A percentile compares a stretch with the other conserved stretches of the same genome.
phyloP scores from a whole-genome alignment of 2,329 filamentous ascomycete species.

The Penicillium sp. region DNA sequence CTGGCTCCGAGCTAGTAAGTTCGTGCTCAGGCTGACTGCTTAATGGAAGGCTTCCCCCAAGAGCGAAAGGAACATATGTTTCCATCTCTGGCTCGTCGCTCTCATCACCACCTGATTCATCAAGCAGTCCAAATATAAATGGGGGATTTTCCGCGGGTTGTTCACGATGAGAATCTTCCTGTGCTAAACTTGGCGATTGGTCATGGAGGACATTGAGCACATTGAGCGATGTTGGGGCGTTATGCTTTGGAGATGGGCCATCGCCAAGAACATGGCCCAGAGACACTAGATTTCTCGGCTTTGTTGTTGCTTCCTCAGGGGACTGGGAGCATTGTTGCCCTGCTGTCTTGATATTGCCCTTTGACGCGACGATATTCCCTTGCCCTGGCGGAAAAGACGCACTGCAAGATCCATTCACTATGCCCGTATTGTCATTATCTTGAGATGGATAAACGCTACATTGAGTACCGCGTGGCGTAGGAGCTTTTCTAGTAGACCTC shows the following conservation, averaged over 20 bases:
- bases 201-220: too few relatives aligned
- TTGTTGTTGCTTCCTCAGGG: background rate
- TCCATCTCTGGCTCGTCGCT: slow-evolving; percentile 39
- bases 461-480: background rate
- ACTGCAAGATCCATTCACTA: background rate
- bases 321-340: background rate
- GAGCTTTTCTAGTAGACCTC: background rate
- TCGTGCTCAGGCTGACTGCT: slow-evolving; percentile 25
- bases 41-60: slow-evolving; percentile 24
- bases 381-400: background rate
- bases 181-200: background rate
- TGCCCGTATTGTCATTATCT: background rate
- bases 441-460: background rate
- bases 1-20: slow-evolving; percentile 21
- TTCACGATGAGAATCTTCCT: background rate
- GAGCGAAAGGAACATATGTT: slow-evolving; percentile 32
- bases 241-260: background rate
- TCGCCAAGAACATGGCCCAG: background rate
- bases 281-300: background rate
- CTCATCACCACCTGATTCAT: slow-evolving; percentile 19
- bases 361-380: background rate
- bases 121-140: background rate
- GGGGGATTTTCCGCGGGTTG: too few relatives aligned
- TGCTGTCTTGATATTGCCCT: too few relatives aligned
- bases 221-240: too few relatives aligned